phyloP scores from a whole-genome alignment of 805 yeast genomes.

The Yarrowia sp. region DNA sequence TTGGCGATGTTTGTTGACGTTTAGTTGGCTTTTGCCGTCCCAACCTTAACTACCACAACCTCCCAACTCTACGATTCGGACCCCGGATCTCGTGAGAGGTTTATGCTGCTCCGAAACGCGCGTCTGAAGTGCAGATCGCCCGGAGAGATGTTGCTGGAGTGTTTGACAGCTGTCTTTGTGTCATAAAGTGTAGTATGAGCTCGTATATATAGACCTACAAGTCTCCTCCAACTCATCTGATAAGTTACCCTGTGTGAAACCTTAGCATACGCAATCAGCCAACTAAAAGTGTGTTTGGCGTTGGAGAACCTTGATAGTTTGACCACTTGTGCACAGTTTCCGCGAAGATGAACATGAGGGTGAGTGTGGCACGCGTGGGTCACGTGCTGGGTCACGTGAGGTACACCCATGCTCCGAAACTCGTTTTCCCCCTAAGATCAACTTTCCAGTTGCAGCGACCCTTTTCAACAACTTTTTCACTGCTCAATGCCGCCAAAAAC shows the following conservation, averaged over 20 bases:
- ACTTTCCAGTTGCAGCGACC: neutral
- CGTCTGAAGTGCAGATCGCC: neutral
- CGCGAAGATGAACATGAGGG: conserved; percentile 1
- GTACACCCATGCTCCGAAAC: neutral
- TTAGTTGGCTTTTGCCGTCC: neutral
- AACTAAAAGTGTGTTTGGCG: conserved; percentile 6
- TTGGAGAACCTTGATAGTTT: conserved; percentile 7
- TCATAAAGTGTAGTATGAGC: no score
- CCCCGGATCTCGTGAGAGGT: neutral
- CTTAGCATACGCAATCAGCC: conserved; percentile 16
- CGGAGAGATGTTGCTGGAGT: no score
- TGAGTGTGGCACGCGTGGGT: neutral
- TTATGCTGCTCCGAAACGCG: neutral
- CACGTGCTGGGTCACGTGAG: conserved; percentile 5
- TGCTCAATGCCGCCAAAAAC: neutral
- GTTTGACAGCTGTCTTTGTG: neutral
- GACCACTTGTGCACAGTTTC: neutral
- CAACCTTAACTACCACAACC: neutral
- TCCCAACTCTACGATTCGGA: neutral
- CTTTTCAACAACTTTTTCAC: neutral
- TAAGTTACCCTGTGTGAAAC: conserved; percentile 11
- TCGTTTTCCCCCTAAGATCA: neutral
- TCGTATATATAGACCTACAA: no score
- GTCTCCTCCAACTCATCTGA: neutral
- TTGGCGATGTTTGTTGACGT: neutral